Evolutionary conservation across 768 basidiomycete genomes (phyloP).

Genomic region (Russula ochroleuca): DNA sequence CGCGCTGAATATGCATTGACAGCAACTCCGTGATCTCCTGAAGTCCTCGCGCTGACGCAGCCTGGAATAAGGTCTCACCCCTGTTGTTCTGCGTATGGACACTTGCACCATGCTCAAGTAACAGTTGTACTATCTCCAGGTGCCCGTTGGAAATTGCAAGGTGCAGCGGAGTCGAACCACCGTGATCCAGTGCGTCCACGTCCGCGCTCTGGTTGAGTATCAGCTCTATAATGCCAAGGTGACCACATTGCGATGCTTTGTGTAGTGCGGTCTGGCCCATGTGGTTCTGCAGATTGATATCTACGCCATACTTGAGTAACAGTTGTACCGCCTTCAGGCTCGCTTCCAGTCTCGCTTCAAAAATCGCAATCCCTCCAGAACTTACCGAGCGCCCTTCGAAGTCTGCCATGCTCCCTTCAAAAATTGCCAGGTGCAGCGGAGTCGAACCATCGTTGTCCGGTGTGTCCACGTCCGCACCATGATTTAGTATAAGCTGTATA

Average conservation of each 20-base stretch:
- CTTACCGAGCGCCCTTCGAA: too few relatives aligned
- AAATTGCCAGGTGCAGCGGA: background rate
- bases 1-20: too few relatives aligned
- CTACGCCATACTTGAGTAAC: background rate
- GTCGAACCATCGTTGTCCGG: background rate
- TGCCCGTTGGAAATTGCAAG: background rate
- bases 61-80: background rate
- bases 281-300: background rate
- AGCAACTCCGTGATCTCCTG: background rate
- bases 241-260: background rate
- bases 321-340: background rate
- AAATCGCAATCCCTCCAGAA: too few relatives aligned
- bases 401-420: too few relatives aligned
- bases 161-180: background rate
- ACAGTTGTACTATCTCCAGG: background rate
- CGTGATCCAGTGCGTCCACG: background rate
- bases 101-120: background rate
- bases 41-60: background rate
- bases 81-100: background rate
- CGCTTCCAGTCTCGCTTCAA: too few relatives aligned
- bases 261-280: constrained; percentile 22
- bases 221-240: background rate
- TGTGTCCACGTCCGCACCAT: background rate
- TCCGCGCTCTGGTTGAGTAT: background rate
- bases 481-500: background rate